Evolutionary conservation across 768 basidiomycete genomes (phyloP).

Genomic region (Arthromyces matolae): DNA sequence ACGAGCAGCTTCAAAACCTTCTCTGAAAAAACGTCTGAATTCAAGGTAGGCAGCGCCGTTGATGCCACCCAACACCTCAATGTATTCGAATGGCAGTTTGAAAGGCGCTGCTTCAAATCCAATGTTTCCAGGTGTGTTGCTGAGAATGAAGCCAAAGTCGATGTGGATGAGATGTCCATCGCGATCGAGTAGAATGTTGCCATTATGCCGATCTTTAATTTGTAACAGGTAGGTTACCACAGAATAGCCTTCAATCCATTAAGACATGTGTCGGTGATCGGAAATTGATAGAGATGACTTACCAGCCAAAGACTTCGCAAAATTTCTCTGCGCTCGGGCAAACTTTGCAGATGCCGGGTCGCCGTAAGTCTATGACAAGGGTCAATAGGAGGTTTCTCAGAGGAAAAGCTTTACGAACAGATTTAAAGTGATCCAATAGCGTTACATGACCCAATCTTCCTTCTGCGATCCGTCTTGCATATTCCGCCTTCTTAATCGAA

Average conservation of each 20-base stretch:
- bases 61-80: constrained; percentile 91
- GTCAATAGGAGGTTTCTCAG: not conserved
- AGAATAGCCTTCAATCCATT: constrained; percentile 67
- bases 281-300: constrained; percentile 10
- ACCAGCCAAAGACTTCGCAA: constrained; percentile 90
- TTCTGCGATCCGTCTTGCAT: constrained; percentile 80
- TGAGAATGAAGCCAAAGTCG: constrained; percentile 97
- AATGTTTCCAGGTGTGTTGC: constrained; percentile 95
- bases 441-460: constrained; percentile 85
- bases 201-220: constrained; percentile 98
- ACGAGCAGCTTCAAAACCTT: constrained; percentile 89
- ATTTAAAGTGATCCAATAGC: constrained; percentile 86
- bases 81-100: constrained; percentile 91
- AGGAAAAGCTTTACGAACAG: constrained; percentile 46
- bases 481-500: constrained; percentile 98
- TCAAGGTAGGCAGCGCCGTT: constrained; percentile 72
- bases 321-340: constrained; percentile 86
- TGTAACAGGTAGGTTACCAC: constrained; percentile 95
- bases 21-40: constrained; percentile 84
- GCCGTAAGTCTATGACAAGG: constrained; percentile 73
- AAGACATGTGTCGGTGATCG: not conserved
- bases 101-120: constrained; percentile 99
- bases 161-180: constrained; percentile 96
- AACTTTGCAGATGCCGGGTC: constrained; percentile 85
- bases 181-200: constrained; percentile 93